phyloP scores from a whole-genome alignment of 2,329 filamentous ascomycete species.

The Dactylellina leptospora region DNA sequence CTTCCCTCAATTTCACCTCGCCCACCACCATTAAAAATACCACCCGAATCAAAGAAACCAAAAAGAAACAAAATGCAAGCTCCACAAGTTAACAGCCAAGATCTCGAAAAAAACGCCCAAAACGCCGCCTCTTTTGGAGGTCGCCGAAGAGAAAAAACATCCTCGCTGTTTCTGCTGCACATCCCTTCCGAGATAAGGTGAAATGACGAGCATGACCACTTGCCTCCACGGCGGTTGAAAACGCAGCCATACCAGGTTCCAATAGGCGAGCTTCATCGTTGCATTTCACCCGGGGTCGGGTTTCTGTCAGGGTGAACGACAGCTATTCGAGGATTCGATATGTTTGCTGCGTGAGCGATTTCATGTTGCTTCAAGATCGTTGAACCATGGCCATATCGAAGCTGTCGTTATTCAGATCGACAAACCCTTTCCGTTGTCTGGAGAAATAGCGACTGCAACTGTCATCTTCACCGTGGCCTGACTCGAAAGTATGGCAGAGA shows the following conservation, averaged over 20 bases:
- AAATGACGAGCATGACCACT: constrained; percentile 44
- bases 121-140: constrained; percentile 31
- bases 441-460: background rate
- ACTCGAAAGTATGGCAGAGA: background rate
- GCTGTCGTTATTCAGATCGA: background rate
- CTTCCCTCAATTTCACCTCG: constrained; percentile 3
- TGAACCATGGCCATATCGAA: background rate
- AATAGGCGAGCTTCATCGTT: constrained; percentile 31
- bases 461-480: background rate
- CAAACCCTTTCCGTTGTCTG: background rate
- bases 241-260: constrained; percentile 28
- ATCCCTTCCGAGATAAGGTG: constrained; percentile 52
- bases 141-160: constrained; percentile 51
- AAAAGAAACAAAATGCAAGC: constrained; percentile 1
- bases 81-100: constrained; percentile 39
- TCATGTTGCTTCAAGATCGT: background rate
- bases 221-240: constrained; percentile 35
- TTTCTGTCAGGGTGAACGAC: constrained; percentile 11
- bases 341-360: constrained; percentile 12
- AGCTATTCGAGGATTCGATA: constrained; percentile 11
- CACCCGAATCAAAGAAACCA: too few relatives aligned
- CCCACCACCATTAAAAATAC: background rate
- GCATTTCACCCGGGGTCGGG: constrained; percentile 8
- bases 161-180: constrained; percentile 37
- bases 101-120: constrained; percentile 12